These are phyloP conservation scores for Chrysosporium queenslandicum DNA, from an alignment of 2,329 filamentous ascomycete genomes.

Conservation along the genomic window DNA sequence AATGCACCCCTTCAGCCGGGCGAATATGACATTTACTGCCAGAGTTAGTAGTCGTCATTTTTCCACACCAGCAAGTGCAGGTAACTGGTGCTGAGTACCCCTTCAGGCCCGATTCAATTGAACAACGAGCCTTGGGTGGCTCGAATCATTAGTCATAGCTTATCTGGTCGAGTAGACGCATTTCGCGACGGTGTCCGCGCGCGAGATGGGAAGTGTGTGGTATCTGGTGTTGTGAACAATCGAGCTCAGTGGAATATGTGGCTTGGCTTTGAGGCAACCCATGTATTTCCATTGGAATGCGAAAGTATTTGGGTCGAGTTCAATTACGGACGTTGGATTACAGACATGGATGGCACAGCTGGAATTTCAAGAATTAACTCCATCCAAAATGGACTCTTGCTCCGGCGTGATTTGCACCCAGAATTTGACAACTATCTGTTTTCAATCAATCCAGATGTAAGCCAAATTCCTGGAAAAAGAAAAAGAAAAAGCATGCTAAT, in stretches of 20 bases:
- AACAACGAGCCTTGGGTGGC: slow-evolving; percentile 17
- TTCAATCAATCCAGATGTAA: slow-evolving; percentile 18
- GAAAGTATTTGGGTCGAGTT: slow-evolving; percentile 19
- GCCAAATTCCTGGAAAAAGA: background rate
- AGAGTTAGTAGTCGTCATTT: slow-evolving; percentile 6
- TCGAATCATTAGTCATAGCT: slow-evolving; percentile 11
- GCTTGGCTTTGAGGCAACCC: slow-evolving; percentile 19
- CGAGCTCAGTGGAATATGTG: slow-evolving; percentile 8
- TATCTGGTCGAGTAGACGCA: slow-evolving; percentile 12
- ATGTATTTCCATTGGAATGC: slow-evolving; percentile 22
- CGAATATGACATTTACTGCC: slow-evolving; percentile 15
- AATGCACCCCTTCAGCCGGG: slow-evolving; percentile 12
- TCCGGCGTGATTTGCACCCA: slow-evolving; percentile 9
- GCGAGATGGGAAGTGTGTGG: slow-evolving; percentile 20
- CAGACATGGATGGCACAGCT: slow-evolving; percentile 12
- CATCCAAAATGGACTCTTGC: slow-evolving; percentile 17
- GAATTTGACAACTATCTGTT: slow-evolving; percentile 17
- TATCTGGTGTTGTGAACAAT: slow-evolving; percentile 17
- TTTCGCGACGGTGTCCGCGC: slow-evolving; percentile 19
- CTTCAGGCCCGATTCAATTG: slow-evolving; percentile 16
- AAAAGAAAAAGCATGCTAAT: slow-evolving; percentile 2
- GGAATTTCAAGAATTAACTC: slow-evolving; percentile 16
- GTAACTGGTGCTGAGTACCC: background rate
- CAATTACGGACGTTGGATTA: slow-evolving; percentile 12
- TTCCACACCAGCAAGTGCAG: background rate